Percentiles rank a stretch among this genome's conserved stretches.
Evolutionary conservation across 2,329 filamentous ascomycete species (phyloP).

Genomic region (Chaetothyriales sp.): DNA sequence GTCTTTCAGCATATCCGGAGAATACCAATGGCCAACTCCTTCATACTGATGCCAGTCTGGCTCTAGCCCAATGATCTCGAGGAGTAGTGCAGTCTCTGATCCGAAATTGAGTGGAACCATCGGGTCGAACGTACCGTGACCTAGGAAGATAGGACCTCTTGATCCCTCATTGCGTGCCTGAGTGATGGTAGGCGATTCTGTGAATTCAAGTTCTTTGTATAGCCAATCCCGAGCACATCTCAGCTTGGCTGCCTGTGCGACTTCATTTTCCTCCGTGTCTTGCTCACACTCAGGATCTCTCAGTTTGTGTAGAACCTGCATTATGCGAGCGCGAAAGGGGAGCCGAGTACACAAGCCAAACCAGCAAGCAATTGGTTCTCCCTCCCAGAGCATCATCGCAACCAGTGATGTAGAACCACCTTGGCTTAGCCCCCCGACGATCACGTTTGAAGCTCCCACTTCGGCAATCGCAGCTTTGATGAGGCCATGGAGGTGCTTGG

Average conservation of each 20-base stretch:
- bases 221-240: constrained; percentile 3
- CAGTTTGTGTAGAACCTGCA: neutral
- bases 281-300: neutral
- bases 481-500: constrained; percentile 28
- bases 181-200: constrained; percentile 3
- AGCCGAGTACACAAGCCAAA: constrained; percentile 37
- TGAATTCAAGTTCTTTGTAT: constrained; percentile 2
- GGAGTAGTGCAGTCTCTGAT: constrained; percentile 21
- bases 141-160: constrained; percentile 32
- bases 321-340: constrained; percentile 24
- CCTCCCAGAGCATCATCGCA: constrained; percentile 33
- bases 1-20: constrained; percentile 28
- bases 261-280: constrained; percentile 19
- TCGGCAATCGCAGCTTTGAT: constrained; percentile 25
- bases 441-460: constrained; percentile 28
- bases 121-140: constrained; percentile 33
- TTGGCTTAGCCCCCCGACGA: constrained; percentile 42
- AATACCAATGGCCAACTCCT: constrained; percentile 36
- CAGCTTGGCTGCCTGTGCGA: neutral
- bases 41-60: constrained; percentile 29
- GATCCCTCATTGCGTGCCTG: constrained; percentile 8
- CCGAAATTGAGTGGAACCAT: constrained; percentile 30
- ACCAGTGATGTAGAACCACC: constrained; percentile 38
- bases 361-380: constrained; percentile 25
- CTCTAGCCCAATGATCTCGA: constrained; percentile 25